Evolutionary conservation across 257 asterid species (phyloP).

Genomic region (Salvia miltiorrhiza): DNA sequence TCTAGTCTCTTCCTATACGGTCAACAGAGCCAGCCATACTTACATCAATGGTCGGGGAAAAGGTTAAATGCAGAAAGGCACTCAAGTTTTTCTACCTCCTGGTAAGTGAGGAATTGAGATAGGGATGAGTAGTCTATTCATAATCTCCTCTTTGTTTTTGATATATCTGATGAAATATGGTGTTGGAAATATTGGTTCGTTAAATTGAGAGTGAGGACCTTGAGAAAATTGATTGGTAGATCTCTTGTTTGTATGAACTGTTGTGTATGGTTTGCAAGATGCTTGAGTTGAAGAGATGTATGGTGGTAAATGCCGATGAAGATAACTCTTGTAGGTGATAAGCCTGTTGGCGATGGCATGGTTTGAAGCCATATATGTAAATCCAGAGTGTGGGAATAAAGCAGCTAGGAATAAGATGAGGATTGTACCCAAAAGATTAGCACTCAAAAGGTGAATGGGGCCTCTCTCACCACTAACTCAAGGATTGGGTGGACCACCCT

Average conservation of each 20-base stretch:
- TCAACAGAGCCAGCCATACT: background rate
- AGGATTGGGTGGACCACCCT: constrained; percentile 49
- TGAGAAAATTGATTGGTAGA: background rate
- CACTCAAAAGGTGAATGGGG: constrained; percentile 28
- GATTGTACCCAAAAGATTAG: background rate
- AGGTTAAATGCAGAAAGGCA: background rate
- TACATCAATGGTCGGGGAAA: background rate
- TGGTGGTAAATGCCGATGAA: background rate
- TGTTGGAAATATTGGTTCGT: background rate
- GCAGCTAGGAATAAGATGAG: constrained; percentile 1
- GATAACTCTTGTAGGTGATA: background rate
- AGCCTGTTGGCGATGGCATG: background rate
- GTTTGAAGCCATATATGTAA: constrained; percentile 3
- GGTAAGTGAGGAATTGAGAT: background rate
- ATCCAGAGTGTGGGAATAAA: background rate
- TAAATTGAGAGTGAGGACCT: too few species aligned
- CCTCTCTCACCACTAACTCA: constrained; percentile 39
- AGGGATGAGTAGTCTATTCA: background rate
- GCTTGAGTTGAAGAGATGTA: background rate
- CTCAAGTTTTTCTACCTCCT: background rate
- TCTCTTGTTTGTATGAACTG: background rate
- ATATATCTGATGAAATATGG: background rate
- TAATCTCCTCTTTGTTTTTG: background rate
- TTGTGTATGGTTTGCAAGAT: background rate
- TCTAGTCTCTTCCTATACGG: background rate